These are phyloP conservation scores for Claviceps quebecensis DNA, from an alignment of 2,329 filamentous ascomycete species.

Conservation along the genomic window DNA sequence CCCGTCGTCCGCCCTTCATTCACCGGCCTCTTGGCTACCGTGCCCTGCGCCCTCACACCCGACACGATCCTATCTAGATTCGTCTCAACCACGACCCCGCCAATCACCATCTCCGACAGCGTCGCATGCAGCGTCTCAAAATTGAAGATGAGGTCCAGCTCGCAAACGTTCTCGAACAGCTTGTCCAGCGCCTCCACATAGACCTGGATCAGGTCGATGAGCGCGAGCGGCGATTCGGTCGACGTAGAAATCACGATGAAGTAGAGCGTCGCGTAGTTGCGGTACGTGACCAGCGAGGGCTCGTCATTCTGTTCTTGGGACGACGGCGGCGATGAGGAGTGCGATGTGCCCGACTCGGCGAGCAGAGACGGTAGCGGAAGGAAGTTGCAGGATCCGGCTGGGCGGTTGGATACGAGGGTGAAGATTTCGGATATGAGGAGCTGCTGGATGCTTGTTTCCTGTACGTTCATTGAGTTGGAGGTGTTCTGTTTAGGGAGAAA, in stretches of 20 bases:
- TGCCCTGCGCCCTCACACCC: constrained; percentile 65
- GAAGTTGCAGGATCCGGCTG: constrained; percentile 92
- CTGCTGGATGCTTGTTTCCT: constrained; percentile 97
- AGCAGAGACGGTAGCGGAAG: constrained; percentile 62
- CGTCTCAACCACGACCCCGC: constrained; percentile 88
- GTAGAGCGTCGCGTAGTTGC: constrained; percentile 94
- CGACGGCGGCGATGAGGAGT: constrained; percentile 27
- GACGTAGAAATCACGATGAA: constrained; percentile 97
- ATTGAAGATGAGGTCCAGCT: constrained; percentile 96
- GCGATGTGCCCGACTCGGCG: constrained; percentile 47
- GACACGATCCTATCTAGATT: constrained; percentile 77
- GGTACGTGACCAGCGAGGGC: constrained; percentile 91
- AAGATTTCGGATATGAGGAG: constrained; percentile 96
- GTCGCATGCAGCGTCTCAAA: constrained; percentile 93
- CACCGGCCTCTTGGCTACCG: constrained; percentile 64
- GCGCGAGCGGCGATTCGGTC: constrained; percentile 85
- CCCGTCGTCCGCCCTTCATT: constrained; percentile 46
- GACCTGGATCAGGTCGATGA: constrained; percentile 95
- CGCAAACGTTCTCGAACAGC: constrained; percentile 96
- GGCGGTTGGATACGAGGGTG: constrained; percentile 81
- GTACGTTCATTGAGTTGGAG: constrained; percentile 1
- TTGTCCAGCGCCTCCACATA: constrained; percentile 93
- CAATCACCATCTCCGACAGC: constrained; percentile 86
- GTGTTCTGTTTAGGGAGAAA: neutral
- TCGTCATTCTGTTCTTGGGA: constrained; percentile 69